A percentile compares a stretch with the other conserved stretches of the same genome.
These are phyloP conservation scores for Pleomassaria siparia DNA, from an alignment of 2,329 filamentous ascomycete species.

Conservation along the genomic window DNA sequence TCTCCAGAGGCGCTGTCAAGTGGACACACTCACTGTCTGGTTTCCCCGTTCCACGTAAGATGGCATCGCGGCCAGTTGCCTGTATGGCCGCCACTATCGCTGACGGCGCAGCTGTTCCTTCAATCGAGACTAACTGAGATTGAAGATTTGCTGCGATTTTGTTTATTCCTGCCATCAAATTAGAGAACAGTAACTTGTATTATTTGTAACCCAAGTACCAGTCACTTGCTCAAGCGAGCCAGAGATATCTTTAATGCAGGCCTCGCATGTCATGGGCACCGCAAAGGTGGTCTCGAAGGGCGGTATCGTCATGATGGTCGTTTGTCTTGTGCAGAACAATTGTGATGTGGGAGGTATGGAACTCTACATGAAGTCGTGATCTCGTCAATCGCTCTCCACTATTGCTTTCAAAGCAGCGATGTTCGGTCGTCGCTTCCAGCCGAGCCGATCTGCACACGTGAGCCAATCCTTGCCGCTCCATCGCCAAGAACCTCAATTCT, in stretches of 20 bases:
- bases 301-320: conserved; percentile 32
- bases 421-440: background rate
- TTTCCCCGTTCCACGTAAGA: conserved; percentile 83
- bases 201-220: conserved; percentile 45
- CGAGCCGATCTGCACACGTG: conserved; percentile 2
- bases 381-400: conserved; percentile 6
- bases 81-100: conserved; percentile 88
- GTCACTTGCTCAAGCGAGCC: conserved; percentile 73
- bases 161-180: conserved; percentile 64
- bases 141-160: conserved; percentile 81
- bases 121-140: conserved; percentile 79
- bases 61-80: conserved; percentile 87
- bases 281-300: conserved; percentile 80
- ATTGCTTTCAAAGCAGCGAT: conserved; percentile 16
- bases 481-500: conserved; percentile 7
- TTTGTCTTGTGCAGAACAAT: background rate
- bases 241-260: conserved; percentile 85
- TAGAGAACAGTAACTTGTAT: background rate
- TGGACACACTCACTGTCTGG: conserved; percentile 69
- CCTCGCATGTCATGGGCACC: conserved; percentile 88
- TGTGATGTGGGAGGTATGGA: conserved; percentile 4
- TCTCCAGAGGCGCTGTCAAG: conserved; percentile 4
- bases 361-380: background rate
- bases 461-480: background rate
- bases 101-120: conserved; percentile 89